Evolutionary conservation across 345 rosid genomes (phyloP).

Genomic region (Cardamine chenopodiifolia): DNA sequence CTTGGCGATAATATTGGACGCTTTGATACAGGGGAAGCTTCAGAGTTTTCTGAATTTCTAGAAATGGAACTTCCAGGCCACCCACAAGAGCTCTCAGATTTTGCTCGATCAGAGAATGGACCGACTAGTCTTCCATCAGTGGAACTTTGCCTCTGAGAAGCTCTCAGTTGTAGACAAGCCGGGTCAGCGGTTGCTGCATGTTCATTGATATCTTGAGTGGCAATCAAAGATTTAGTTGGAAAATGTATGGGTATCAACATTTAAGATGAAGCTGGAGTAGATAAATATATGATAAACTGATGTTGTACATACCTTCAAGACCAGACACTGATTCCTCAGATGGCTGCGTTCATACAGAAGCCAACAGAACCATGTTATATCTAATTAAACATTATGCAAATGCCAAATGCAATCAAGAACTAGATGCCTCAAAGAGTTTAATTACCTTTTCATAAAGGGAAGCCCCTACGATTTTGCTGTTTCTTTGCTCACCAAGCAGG

Average conservation of each 20-base stretch:
- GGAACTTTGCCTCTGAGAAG: constrained; percentile 26
- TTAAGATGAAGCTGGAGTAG: not conserved
- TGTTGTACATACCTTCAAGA: constrained; percentile 34
- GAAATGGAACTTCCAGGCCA: constrained; percentile 54
- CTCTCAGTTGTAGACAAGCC: constrained; percentile 43
- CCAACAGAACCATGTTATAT: constrained; percentile 17
- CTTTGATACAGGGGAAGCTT: constrained; percentile 47
- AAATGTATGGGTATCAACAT: not conserved
- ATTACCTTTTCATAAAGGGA: constrained; percentile 30
- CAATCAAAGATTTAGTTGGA: constrained; percentile 19
- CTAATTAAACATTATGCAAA: not conserved
- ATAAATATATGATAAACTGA: constrained; percentile 4
- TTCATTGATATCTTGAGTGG: constrained; percentile 46
- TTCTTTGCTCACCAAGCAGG: constrained; percentile 39
- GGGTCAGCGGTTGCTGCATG: constrained; percentile 40
- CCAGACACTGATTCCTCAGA: constrained; percentile 40
- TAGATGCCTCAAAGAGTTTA: constrained; percentile 5
- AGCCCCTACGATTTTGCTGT: constrained; percentile 18
- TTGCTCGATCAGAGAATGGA: constrained; percentile 44
- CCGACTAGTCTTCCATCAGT: constrained; percentile 47
- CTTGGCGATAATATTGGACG: constrained; percentile 73
- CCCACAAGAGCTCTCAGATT: constrained; percentile 45
- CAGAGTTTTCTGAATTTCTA: constrained; percentile 54
- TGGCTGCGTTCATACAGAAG: constrained; percentile 30
- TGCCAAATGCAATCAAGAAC: constrained; percentile 20